Evolutionary conservation across 1,139 yeast genomes (phyloP), one percentile per base, ranked within the genome.

Genomic region (Nakaseomyces bracarensis): DNA sequence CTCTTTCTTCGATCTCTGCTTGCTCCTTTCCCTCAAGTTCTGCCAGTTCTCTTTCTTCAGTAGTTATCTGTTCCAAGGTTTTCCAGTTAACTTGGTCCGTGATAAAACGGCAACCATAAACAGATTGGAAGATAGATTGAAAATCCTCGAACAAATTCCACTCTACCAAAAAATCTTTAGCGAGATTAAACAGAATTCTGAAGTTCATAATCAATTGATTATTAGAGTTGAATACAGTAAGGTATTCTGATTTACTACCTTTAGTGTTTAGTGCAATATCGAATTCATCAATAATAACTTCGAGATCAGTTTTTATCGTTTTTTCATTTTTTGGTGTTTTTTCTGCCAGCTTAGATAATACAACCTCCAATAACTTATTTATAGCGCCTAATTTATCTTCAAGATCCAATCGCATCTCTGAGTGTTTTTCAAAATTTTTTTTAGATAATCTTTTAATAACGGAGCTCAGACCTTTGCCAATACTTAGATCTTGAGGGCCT

Each of bases 401-500:
- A 11, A 60, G 40, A 36, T 60, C 63, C 15, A 53, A 38, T 40
- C 50, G 51, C 31, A 44, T 36, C 28, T 59, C 63, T 13, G 46
- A 42, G 46, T 60, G 64, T 14, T 45, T 43, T 13, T 58, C 61
- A 13, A 51, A 18, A 26, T 57, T 57, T 38, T 49, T 52, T 45
- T 53, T 58, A 27, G 54, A 56, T 2, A 59, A 44, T 16, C 57
- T 44, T 46, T 53, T 57, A 4, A 55, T 57, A 9, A 58, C 33
- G 1, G 58, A 44, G 43, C 54, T 56, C 2, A 46, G 38, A 16
- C 43, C 22, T 7, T 49, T 36, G 14, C 49, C 44, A 1, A 57
- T 38, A 3, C 53, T 44, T n/a, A 49, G 38, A 42, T 60, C 60
- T 44, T 60, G 64, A 5, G 62, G 60, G 3, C 64, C 64, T 44